Conservation (phyloP, 2,329 filamentous ascomycete species). For the Colletotrichum graminicola region DNA sequence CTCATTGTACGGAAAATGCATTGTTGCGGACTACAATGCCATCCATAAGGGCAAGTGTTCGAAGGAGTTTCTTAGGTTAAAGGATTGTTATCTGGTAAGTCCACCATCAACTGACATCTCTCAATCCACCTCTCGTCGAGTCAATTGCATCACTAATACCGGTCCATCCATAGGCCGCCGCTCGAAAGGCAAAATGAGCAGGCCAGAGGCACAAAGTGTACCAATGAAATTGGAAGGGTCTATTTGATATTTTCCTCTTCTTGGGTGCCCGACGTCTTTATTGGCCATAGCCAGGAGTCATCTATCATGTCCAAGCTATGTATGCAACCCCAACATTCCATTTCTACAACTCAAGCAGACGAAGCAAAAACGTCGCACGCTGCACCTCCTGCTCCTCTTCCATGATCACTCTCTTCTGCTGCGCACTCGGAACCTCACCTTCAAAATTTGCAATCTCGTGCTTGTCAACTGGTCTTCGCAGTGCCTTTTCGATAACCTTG, state of each 20-base stretch:
- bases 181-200: constrained; percentile 29
- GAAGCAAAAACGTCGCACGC: constrained; percentile 82
- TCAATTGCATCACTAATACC: constrained; percentile 13
- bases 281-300: not conserved
- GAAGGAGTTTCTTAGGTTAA: constrained; percentile 85
- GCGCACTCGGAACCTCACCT: constrained; percentile 36
- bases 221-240: not conserved
- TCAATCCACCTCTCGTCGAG: not conserved
- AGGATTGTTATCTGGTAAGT: constrained; percentile 87
- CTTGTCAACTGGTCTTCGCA: constrained; percentile 79
- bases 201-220: not conserved
- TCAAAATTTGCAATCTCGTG: constrained; percentile 46
- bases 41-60: constrained; percentile 92
- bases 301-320: not conserved
- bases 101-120: constrained; percentile 1
- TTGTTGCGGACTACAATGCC: constrained; percentile 89
- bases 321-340: not conserved
- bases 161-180: constrained; percentile 31
- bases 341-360: constrained; percentile 76
- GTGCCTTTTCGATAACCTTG: constrained; percentile 59
- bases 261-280: not conserved
- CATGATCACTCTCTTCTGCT: constrained; percentile 66
- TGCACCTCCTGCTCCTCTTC: constrained; percentile 90
- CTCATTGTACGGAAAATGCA: constrained; percentile 88
- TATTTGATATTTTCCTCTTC: not conserved